phyloP scores from a whole-genome alignment of 1,139 yeast genomes.

The Protomyces arabidopsidicola region DNA sequence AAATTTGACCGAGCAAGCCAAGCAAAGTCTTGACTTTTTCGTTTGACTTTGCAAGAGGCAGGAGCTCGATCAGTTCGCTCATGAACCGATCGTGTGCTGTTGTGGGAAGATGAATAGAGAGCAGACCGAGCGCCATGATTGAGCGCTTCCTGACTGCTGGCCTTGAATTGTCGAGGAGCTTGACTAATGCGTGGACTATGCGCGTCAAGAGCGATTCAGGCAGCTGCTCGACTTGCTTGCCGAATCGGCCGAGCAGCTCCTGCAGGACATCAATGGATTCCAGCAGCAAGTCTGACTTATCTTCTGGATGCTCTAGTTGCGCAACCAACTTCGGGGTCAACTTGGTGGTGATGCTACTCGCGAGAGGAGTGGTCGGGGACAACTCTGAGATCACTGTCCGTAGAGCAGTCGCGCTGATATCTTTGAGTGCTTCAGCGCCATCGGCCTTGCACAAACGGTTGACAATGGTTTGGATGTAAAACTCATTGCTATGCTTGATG shows the following conservation, averaged over 20 bases:
- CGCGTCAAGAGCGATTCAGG: conserved; percentile 33
- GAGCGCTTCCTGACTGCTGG: conserved; percentile 44
- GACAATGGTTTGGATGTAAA: conserved; percentile 34
- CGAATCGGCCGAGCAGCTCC: conserved; percentile 56
- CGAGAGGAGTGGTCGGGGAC: conserved; percentile 40
- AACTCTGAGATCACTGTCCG: conserved; percentile 49
- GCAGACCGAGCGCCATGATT: conserved; percentile 51
- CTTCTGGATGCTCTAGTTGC: neutral
- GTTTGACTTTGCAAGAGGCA: conserved; percentile 31
- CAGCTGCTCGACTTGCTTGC: conserved; percentile 45
- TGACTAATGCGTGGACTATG: conserved; percentile 38
- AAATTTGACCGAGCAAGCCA: conserved; percentile 35
- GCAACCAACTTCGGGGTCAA: conserved; percentile 41
- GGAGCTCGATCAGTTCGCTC: conserved; percentile 33
- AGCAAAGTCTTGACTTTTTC: conserved; percentile 34
- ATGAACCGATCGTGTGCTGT: conserved; percentile 37
- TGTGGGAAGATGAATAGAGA: conserved; percentile 43
- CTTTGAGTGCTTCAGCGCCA: conserved; percentile 39
- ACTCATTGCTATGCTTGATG: conserved; percentile 35
- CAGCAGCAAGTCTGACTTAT: conserved; percentile 8
- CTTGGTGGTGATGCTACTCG: conserved; percentile 38
- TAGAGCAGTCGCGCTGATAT: conserved; percentile 67
- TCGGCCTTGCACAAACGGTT: conserved; percentile 30
- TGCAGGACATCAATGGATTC: conserved; percentile 63
- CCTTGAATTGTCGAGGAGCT: conserved; percentile 34